Conservation (phyloP, 1,284 basidiomycete species). For the Pseudozyma pruni region DNA sequence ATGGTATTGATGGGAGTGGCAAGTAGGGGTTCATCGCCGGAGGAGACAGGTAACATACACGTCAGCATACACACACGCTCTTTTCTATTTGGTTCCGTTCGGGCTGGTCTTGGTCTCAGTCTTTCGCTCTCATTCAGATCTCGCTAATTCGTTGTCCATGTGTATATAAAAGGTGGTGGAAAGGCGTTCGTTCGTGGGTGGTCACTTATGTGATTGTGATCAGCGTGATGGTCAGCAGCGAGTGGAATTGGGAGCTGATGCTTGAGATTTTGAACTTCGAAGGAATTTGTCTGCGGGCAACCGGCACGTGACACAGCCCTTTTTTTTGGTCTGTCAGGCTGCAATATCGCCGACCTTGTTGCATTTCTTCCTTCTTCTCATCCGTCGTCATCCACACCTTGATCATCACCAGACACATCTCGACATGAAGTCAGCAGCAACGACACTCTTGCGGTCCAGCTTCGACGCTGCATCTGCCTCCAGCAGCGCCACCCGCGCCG, state of each 20-base stretch:
- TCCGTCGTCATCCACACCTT: no score
- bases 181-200: not conserved
- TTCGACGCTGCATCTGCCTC: not conserved
- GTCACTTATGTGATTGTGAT: no score
- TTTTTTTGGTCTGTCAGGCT: no score
- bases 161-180: not conserved
- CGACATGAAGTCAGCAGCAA: constrained; percentile 5
- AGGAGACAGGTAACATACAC: no score
- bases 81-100: not conserved
- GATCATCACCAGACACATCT: not conserved
- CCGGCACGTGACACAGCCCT: no score
- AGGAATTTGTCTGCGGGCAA: no score
- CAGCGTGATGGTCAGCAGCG: no score
- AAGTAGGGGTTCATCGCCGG: constrained; percentile 13
- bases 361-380: no score
- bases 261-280: no score
- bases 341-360: no score
- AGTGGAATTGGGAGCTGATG: no score
- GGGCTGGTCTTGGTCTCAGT: not conserved
- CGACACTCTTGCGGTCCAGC: constrained; percentile 1
- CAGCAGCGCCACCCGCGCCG: not conserved
- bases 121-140: not conserved
- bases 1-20: constrained; percentile 40
- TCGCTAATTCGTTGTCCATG: not conserved
- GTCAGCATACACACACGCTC: not conserved